phyloP scores from a whole-genome alignment of 768 basidiomycete species.

The Termitomyces sp. region DNA sequence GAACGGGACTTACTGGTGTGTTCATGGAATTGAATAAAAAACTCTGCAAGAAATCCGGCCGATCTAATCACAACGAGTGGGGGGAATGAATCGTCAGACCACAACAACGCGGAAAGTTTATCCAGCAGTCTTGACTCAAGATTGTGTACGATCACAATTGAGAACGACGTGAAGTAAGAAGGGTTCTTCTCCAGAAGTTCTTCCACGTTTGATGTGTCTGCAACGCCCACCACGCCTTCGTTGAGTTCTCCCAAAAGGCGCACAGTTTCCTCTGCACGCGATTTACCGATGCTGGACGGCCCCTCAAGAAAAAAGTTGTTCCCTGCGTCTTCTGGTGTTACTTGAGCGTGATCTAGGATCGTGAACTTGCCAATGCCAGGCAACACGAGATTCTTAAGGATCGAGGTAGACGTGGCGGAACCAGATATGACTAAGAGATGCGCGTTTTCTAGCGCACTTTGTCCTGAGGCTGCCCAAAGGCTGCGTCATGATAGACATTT shows the following conservation, averaged over 20 bases:
- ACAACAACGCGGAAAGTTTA: slow-evolving; percentile 61
- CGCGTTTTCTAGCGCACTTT: slow-evolving; percentile 81
- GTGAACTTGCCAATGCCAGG: slow-evolving; percentile 97
- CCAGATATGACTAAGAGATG: slow-evolving; percentile 78
- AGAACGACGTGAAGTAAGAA: slow-evolving; percentile 57
- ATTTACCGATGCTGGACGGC: slow-evolving; percentile 70
- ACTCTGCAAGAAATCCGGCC: slow-evolving; percentile 87
- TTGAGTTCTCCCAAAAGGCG: slow-evolving; percentile 82
- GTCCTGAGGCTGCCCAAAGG: slow-evolving; percentile 92
- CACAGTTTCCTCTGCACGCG: slow-evolving; percentile 77
- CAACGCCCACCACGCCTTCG: slow-evolving; percentile 71
- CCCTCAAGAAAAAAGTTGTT: slow-evolving; percentile 96
- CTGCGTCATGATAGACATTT: slow-evolving; percentile 30
- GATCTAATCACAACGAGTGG: slow-evolving; percentile 78
- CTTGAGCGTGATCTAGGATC: slow-evolving; percentile 65
- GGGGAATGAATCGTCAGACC: slow-evolving; percentile 55
- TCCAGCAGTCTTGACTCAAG: slow-evolving; percentile 53
- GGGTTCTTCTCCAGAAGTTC: slow-evolving; percentile 55
- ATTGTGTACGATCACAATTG: slow-evolving; percentile 85
- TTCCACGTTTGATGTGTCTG: slow-evolving; percentile 53
- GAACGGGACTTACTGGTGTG: slow-evolving; percentile 60
- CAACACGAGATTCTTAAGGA: slow-evolving; percentile 94
- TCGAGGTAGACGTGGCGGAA: slow-evolving; percentile 81
- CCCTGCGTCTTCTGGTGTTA: slow-evolving; percentile 76
- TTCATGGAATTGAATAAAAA: slow-evolving; percentile 87